phyloP scores from a whole-genome alignment of 305 asterid species.

The Fraxinus floribunda region DNA sequence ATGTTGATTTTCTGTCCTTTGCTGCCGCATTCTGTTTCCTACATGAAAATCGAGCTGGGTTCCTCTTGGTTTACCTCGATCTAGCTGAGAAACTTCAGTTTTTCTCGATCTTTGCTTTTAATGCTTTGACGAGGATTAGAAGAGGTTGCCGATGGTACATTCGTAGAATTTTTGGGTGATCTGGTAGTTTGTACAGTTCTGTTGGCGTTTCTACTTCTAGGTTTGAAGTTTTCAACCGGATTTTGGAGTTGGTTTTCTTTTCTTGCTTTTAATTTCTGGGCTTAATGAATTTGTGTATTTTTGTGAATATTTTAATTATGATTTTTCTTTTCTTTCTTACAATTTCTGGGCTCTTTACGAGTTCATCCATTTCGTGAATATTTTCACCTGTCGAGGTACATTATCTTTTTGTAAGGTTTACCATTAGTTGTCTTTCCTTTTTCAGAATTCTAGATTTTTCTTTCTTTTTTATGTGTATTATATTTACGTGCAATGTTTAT shows the following conservation, averaged over 20 bases:
- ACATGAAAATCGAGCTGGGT: conserved; percentile 31
- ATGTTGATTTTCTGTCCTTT: neutral
- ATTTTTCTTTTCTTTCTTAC: neutral
- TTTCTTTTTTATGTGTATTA: neutral
- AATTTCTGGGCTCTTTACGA: neutral
- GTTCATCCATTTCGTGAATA: conserved; percentile 6
- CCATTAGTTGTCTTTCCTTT: neutral
- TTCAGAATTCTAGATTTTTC: conserved; percentile 7
- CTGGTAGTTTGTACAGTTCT: conserved; percentile 22
- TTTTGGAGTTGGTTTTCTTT: neutral
- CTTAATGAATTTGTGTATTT: neutral
- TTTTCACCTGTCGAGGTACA: neutral
- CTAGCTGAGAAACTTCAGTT: conserved; percentile 36
- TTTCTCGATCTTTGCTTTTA: conserved; percentile 22
- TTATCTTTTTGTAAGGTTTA: neutral
- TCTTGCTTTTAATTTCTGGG: neutral
- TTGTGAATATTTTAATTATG: neutral
- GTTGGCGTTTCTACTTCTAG: conserved; percentile 18
- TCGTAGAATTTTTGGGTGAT: conserved; percentile 36
- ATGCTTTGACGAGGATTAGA: neutral
- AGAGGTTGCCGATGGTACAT: conserved; percentile 16
- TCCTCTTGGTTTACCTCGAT: conserved; percentile 39
- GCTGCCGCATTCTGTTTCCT: conserved; percentile 7
- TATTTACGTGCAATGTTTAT: conserved; percentile 17
- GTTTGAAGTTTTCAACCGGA: conserved; percentile 26